phyloP scores from a whole-genome alignment of 108 stramenopile species.

The Schizochytrium sp. region DNA sequence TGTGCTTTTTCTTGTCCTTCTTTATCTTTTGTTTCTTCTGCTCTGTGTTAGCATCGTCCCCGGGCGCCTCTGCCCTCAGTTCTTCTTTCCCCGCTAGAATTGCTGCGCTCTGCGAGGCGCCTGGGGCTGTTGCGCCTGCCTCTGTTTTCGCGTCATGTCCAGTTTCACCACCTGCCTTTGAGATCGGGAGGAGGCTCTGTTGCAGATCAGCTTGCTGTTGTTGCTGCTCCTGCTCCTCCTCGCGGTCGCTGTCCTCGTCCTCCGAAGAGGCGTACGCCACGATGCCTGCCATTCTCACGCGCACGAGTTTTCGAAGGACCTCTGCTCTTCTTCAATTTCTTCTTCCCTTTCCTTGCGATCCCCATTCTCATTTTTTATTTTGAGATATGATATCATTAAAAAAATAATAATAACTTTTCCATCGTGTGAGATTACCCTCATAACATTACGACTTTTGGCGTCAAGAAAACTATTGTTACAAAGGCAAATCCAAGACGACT shows the following conservation, averaged over 20 bases:
- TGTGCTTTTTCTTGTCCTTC: background rate
- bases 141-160: background rate
- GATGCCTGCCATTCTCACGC: background rate
- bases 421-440: too few species aligned
- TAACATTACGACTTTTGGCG: too few species aligned
- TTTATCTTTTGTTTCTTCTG: background rate
- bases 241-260: slow-evolving; percentile 18
- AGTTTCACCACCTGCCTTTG: too few species aligned
- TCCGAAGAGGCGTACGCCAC: slow-evolving; percentile 36
- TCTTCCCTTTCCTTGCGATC: too few species aligned
- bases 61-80: background rate
- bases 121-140: background rate
- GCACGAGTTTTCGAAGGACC: background rate
- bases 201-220: slow-evolving; percentile 1
- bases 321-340: too few species aligned
- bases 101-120: background rate
- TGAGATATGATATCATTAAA: too few species aligned
- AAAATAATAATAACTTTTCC: too few species aligned
- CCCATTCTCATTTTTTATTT: too few species aligned
- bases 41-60: background rate
- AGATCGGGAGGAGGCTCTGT: too few species aligned
- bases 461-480: too few species aligned
- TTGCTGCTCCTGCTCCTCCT: background rate
- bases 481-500: too few species aligned
- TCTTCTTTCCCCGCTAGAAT: background rate